Evolutionary conservation across 208 protist species (phyloP).

Genomic region (Trichomonas vaginalis): DNA sequence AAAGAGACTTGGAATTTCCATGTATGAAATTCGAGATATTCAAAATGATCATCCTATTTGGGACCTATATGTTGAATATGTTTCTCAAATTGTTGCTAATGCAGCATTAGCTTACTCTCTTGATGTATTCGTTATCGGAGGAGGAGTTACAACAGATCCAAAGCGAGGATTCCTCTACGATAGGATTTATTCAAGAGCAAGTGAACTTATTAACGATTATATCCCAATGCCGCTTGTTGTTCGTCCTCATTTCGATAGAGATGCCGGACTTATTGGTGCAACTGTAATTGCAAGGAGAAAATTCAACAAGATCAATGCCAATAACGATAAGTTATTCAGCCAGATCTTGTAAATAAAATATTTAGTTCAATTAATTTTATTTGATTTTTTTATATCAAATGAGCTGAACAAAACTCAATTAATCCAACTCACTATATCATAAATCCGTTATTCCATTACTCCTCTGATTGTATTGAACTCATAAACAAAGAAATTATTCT

Average conservation of each 20-base stretch:
- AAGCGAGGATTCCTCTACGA: background rate
- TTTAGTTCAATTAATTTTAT: no score
- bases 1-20: constrained; percentile 26
- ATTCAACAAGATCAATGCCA: background rate
- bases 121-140: constrained; percentile 24
- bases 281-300: background rate
- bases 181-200: background rate
- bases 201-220: background rate
- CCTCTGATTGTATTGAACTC: no score
- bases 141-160: constrained; percentile 15
- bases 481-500: no score
- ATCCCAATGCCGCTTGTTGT: background rate
- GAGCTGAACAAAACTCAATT: no score
- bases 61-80: constrained; percentile 32
- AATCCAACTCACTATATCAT: no score
- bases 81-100: background rate
- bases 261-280: background rate
- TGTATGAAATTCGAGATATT: constrained; percentile 25
- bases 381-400: no score
- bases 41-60: constrained; percentile 43
- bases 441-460: no score
- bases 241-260: background rate
- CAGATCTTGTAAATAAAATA: no score
- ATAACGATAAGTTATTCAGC: no score
- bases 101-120: constrained; percentile 11